Percentiles rank a stretch among this genome's conserved stretches.
Evolutionary conservation across 179 eudicot species (phyloP).

Genomic region (Carnegiea gigantea): DNA sequence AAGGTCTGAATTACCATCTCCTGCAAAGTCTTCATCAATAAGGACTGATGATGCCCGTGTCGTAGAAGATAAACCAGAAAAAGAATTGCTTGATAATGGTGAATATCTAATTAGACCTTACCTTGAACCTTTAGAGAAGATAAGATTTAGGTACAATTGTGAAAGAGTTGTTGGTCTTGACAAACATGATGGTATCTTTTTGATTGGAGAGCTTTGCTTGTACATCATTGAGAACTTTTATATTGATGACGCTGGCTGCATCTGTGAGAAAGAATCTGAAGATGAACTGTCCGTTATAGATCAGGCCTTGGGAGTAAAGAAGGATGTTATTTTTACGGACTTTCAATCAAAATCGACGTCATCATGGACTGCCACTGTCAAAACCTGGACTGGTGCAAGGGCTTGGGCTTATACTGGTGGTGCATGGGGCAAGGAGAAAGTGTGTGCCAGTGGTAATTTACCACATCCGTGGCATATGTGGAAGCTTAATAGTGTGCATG

Average conservation of each 20-base stretch:
- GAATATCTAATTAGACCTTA: constrained; percentile 95
- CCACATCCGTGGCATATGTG: constrained; percentile 98
- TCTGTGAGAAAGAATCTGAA: constrained; percentile 92
- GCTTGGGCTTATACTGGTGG: constrained; percentile 99
- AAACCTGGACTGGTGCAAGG: constrained; percentile 73
- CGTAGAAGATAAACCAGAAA: constrained; percentile 68
- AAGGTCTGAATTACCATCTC: constrained; percentile 68
- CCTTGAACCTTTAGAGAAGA: constrained; percentile 83
- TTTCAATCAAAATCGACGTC: constrained; percentile 87
- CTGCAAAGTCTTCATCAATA: constrained; percentile 56
- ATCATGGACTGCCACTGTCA: constrained; percentile 62
- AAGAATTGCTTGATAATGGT: constrained; percentile 82
- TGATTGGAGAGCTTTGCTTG: constrained; percentile 89
- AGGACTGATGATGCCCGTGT: constrained; percentile 61
- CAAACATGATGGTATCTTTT: constrained; percentile 98
- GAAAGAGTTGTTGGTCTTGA: constrained; percentile 96
- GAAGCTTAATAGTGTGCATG: constrained; percentile 99
- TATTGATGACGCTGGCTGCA: constrained; percentile 83
- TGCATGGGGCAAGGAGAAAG: constrained; percentile 99
- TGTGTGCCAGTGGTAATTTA: constrained; percentile 61
- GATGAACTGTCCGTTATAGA: constrained; percentile 92
- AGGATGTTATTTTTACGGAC: constrained; percentile 75
- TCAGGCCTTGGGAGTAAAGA: constrained; percentile 97
- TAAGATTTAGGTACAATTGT: constrained; percentile 86
- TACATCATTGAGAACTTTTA: constrained; percentile 93